These are phyloP conservation scores for Rhizopogon roseolus DNA, from an alignment of 768 basidiomycete species.

Conservation along the genomic window DNA sequence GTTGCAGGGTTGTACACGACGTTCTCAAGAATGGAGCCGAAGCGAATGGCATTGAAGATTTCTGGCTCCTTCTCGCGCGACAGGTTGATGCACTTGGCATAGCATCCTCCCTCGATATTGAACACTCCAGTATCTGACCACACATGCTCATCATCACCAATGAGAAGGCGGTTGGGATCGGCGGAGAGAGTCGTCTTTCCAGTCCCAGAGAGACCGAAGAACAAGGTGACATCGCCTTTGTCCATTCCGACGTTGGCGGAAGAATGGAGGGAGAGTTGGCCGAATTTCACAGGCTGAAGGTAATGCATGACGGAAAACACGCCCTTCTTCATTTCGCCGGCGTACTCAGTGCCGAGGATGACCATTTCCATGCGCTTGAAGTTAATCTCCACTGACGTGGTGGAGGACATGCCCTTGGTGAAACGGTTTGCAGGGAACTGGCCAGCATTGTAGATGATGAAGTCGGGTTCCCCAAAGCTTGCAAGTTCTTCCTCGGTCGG, in stretches of 20 bases:
- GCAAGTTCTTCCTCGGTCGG: constrained; percentile 93
- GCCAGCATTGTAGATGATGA: constrained; percentile 99
- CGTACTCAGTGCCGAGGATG: constrained; percentile 97
- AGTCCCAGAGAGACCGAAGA: constrained; percentile 98
- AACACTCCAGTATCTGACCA: constrained; percentile 99
- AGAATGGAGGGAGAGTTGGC: constrained; percentile 95
- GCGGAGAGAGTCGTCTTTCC: constrained; percentile 99
- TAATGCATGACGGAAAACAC: constrained; percentile 99
- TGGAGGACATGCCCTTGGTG: constrained; percentile 99
- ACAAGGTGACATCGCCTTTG: constrained; percentile 89
- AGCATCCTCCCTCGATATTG: constrained; percentile 99
- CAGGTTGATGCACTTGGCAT: constrained; percentile 97
- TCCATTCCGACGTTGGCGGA: constrained; percentile 94
- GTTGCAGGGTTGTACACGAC: constrained; percentile 89
- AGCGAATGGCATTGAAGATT: constrained; percentile 92
- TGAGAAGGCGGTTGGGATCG: constrained; percentile 88
- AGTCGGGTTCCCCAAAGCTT: constrained; percentile 96
- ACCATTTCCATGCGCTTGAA: constrained; percentile 99
- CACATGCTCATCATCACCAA: constrained; percentile 99
- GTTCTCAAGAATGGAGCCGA: constrained; percentile 97
- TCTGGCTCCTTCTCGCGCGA: constrained; percentile 97
- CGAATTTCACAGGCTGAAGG: constrained; percentile 97
- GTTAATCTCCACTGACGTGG: constrained; percentile 99
- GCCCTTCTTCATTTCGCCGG: constrained; percentile 99
- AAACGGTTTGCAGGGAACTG: constrained; percentile 99